These are phyloP conservation scores for Colletotrichum sp. DNA, from an alignment of 2,329 filamentous ascomycete species.

Conservation along the genomic window DNA sequence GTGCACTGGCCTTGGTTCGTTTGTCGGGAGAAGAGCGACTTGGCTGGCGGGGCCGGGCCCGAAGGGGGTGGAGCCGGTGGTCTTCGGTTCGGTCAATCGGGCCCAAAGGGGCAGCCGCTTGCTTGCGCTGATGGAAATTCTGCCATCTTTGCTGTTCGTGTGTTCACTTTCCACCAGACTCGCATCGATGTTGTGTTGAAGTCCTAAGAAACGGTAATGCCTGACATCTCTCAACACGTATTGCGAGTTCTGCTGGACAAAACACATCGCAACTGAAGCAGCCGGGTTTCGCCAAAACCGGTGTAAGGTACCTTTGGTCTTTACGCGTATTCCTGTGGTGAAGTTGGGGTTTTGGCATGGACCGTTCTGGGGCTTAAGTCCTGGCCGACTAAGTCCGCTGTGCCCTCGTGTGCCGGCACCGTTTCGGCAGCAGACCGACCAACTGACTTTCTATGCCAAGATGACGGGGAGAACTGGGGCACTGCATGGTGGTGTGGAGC, in stretches of 20 bases:
- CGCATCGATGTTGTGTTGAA: background rate
- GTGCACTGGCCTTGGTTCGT: background rate
- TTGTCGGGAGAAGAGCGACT: background rate
- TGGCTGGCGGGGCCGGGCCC: constrained; percentile 1
- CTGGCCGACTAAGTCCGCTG: constrained; percentile 14
- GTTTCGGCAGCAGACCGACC: background rate
- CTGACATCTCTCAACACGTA: background rate
- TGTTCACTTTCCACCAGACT: background rate
- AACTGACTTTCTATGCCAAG: background rate
- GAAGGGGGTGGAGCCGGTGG: constrained; percentile 6
- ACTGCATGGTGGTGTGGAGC: background rate
- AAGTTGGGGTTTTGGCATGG: background rate
- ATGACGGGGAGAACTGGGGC: constrained; percentile 11
- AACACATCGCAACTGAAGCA: background rate
- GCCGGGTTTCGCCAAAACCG: background rate
- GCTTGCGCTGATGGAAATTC: background rate
- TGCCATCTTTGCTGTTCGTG: background rate
- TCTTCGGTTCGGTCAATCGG: background rate
- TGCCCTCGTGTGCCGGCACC: background rate
- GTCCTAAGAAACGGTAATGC: background rate
- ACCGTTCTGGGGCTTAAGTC: constrained; percentile 11
- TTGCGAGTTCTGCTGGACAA: background rate
- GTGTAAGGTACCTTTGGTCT: background rate
- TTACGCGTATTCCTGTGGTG: background rate
- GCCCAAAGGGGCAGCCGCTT: background rate